phyloP scores from a whole-genome alignment of 1,284 basidiomycete species.

The Cutaneotrichosporon dermatis region DNA sequence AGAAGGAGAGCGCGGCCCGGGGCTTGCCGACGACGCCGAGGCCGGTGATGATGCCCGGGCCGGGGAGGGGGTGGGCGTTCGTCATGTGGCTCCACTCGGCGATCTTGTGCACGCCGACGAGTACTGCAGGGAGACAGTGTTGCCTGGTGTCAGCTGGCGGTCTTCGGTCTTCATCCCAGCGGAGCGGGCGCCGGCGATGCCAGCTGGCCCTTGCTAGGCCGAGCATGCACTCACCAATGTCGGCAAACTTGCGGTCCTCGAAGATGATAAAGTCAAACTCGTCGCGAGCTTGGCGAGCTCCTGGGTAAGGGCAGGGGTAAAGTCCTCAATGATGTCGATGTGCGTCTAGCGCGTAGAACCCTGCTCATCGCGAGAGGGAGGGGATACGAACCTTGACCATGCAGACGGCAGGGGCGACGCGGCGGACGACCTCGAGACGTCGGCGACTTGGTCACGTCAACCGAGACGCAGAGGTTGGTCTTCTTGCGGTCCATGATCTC shows the following conservation, averaged over 20 bases:
- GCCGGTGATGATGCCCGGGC: slow-evolving; percentile 86
- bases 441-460: slow-evolving; percentile 82
- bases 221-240: slow-evolving; percentile 68
- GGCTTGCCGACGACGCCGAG: slow-evolving; percentile 80
- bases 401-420: slow-evolving; percentile 83
- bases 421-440: slow-evolving; percentile 83
- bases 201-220: too few species aligned
- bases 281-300: slow-evolving; percentile 65
- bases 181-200: too few species aligned
- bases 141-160: slow-evolving; percentile 57
- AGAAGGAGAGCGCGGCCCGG: slow-evolving; percentile 84
- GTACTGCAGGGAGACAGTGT: slow-evolving; percentile 95
- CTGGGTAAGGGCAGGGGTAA: slow-evolving; percentile 69
- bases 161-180: background rate
- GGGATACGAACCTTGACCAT: slow-evolving; percentile 73
- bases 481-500: slow-evolving; percentile 82
- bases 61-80: slow-evolving; percentile 92
- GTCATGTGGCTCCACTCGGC: slow-evolving; percentile 96
- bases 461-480: slow-evolving; percentile 89
- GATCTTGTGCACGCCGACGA: slow-evolving; percentile 85
- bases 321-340: slow-evolving; percentile 93
- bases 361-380: too few species aligned
- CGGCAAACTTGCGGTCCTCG: slow-evolving; percentile 98
- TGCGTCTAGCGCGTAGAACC: slow-evolving; percentile 65
- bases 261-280: slow-evolving; percentile 96